Evolutionary conservation across 805 yeast species (phyloP).

Genomic region (Candida endomychidarum): DNA sequence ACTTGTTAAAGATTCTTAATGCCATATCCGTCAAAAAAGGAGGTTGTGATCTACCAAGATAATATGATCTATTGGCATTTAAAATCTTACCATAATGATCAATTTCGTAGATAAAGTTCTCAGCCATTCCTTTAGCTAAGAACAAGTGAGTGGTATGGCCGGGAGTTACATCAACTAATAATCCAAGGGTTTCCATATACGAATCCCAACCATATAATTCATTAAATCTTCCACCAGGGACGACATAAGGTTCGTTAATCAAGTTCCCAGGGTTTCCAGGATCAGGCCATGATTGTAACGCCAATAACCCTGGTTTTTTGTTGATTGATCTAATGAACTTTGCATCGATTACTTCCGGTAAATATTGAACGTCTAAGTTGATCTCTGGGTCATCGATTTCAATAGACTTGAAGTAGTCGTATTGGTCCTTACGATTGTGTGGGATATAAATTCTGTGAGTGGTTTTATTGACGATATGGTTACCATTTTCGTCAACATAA

Average conservation of each 20-base stretch:
- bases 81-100: slow-evolving; percentile 87
- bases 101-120: slow-evolving; percentile 88
- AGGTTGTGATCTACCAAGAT: slow-evolving; percentile 90
- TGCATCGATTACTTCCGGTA: slow-evolving; percentile 75
- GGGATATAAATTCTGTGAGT: slow-evolving; percentile 82
- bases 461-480: slow-evolving; percentile 41
- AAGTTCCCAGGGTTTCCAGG: slow-evolving; percentile 52
- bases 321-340: slow-evolving; percentile 76
- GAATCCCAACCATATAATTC: slow-evolving; percentile 99
- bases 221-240: slow-evolving; percentile 97
- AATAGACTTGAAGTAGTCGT: slow-evolving; percentile 58
- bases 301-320: slow-evolving; percentile 80
- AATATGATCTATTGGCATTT: slow-evolving; percentile 92
- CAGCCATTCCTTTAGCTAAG: slow-evolving; percentile 86
- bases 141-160: slow-evolving; percentile 47
- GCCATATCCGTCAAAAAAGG: slow-evolving; percentile 96
- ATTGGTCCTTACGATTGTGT: slow-evolving; percentile 65
- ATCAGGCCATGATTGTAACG: slow-evolving; percentile 69
- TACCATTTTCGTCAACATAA: slow-evolving; percentile 31
- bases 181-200: slow-evolving; percentile 85
- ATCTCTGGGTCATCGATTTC: slow-evolving; percentile 54
- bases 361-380: slow-evolving; percentile 67
- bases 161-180: slow-evolving; percentile 54
- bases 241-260: slow-evolving; percentile 80
- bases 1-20: slow-evolving; percentile 59